A percentile compares a stretch with the other conserved stretches of the same genome.
Conservation (phyloP, 129 eudicot species). For the Centrapalus pauciflorus region DNA sequence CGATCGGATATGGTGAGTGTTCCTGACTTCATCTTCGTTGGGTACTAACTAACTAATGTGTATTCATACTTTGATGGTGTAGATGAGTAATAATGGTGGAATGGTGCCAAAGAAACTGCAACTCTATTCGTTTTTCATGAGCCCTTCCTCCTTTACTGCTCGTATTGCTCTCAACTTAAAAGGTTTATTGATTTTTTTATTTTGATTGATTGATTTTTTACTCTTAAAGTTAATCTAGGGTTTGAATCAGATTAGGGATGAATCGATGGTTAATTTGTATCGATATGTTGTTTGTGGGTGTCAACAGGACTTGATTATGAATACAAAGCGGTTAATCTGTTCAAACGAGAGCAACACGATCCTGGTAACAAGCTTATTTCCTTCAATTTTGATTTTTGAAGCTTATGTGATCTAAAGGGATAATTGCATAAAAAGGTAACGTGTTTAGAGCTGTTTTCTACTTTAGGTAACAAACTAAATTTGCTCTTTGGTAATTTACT, state of each 20-base stretch:
- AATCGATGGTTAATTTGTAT: neutral
- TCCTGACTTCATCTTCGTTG: too few species aligned
- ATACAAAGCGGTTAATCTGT: conserved; percentile 61
- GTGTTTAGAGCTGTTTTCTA: too few species aligned
- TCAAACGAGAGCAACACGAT: conserved; percentile 48
- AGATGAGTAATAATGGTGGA: neutral
- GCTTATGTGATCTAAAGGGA: too few species aligned
- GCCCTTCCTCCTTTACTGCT: conserved; percentile 54
- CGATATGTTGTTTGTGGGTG: conserved; percentile 5
- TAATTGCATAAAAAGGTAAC: too few species aligned
- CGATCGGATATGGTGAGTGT: too few species aligned
- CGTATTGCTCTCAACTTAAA: conserved; percentile 68
- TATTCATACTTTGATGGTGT: too few species aligned
- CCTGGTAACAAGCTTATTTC: too few species aligned
- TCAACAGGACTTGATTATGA: conserved; percentile 69
- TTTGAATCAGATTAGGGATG: neutral
- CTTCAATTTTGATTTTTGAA: too few species aligned
- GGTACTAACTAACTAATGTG: too few species aligned
- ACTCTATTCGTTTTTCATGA: conserved; percentile 51
- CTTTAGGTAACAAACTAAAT: too few species aligned
- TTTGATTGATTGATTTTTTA: neutral
- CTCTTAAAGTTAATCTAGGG: neutral
- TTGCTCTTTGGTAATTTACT: too few species aligned
- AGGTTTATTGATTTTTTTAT: conserved; percentile 28
- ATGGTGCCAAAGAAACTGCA: conserved; percentile 22